Conservation (phyloP, 2,329 filamentous ascomycete species). For the Cladosporium sp. region DNA sequence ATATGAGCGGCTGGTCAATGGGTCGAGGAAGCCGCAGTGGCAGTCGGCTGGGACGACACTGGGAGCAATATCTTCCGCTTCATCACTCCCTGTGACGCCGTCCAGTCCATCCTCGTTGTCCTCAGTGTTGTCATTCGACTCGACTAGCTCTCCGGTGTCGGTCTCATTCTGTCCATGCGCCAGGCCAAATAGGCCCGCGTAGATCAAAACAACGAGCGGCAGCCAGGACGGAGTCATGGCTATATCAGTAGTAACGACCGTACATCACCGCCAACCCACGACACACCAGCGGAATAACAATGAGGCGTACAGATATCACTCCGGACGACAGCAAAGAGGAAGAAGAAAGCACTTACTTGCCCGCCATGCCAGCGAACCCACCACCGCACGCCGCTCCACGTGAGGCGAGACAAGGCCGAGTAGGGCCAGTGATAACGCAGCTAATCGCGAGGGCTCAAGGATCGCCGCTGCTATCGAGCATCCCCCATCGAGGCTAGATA, state of each 20-base stretch:
- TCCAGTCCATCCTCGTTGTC: background rate
- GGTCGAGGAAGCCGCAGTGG: conserved; percentile 43
- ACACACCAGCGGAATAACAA: background rate
- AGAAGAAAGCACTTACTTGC: background rate
- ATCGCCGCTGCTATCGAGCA: conserved; percentile 5
- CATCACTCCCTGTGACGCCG: background rate
- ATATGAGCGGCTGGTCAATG: conserved; percentile 33
- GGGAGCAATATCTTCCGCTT: background rate
- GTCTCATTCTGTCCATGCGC: conserved; percentile 10
- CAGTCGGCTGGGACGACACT: conserved; percentile 27
- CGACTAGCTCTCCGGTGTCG: background rate
- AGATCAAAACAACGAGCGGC: background rate
- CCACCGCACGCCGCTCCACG: background rate
- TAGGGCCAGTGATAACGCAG: background rate
- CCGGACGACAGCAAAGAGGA: background rate
- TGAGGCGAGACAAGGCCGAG: conserved; percentile 1
- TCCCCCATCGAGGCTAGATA: background rate
- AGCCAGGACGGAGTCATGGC: conserved; percentile 7
- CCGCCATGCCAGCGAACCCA: background rate
- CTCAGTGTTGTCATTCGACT: background rate
- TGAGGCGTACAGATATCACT: background rate
- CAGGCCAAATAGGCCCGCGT: background rate
- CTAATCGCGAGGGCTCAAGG: background rate
- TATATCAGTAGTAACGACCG: background rate
- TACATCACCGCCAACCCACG: background rate